These are phyloP conservation scores for Zanthoxylum bungeanum DNA, from an alignment of 345 rosid species.

Conservation along the genomic window DNA sequence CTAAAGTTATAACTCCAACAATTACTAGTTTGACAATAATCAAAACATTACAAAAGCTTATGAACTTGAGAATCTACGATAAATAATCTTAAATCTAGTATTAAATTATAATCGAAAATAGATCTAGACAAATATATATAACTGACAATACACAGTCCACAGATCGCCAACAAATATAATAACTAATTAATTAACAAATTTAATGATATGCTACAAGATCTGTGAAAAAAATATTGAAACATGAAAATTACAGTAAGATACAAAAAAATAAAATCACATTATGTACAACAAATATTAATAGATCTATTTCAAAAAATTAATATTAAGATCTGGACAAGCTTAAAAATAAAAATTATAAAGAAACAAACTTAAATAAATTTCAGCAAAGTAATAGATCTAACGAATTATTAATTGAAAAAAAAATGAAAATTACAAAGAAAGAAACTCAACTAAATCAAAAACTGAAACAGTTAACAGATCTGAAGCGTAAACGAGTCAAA, in stretches of 20 bases:
- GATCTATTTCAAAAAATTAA: neutral
- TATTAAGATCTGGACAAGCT: neutral
- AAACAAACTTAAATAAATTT: neutral
- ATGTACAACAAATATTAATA: neutral
- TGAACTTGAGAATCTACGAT: neutral
- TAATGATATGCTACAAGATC: neutral
- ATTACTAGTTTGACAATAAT: neutral
- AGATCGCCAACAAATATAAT: neutral
- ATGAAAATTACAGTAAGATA: too few relatives aligned
- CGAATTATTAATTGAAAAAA: neutral
- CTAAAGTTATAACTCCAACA: too few relatives aligned
- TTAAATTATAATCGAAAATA: neutral
- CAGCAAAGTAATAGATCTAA: neutral
- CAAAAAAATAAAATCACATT: neutral
- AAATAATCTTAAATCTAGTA: neutral
- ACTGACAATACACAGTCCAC: neutral
- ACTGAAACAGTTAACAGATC: neutral
- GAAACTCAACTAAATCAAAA: too few relatives aligned
- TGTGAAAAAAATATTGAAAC: neutral
- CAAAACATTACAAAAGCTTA: neutral
- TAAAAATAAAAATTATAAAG: neutral
- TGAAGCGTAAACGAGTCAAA: constrained; percentile 2
- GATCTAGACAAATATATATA: neutral
- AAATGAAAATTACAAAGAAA: too few relatives aligned
- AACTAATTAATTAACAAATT: neutral